Conservation (phyloP, 1,284 basidiomycete species). For the Leccinum pachyderme region DNA sequence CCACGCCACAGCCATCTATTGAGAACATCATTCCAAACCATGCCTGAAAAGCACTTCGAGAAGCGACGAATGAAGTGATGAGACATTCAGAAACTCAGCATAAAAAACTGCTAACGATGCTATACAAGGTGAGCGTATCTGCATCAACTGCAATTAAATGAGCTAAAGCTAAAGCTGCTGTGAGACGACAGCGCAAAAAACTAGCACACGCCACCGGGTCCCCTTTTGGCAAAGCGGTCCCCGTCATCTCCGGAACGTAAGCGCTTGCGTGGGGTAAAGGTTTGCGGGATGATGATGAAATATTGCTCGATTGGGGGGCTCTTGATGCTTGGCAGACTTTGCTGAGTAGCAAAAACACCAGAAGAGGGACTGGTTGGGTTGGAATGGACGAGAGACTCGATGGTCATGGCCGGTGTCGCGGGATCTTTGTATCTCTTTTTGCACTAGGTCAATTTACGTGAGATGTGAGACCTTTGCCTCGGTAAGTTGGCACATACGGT, state of each 20-base stretch:
- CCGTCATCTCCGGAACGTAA: conserved; percentile 29
- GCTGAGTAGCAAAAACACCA: conserved; percentile 13
- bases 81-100: conserved; percentile 5
- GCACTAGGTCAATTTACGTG: conserved; percentile 41
- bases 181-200: conserved; percentile 13
- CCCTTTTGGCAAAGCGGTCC: conserved; percentile 28
- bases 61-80: background rate
- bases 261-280: conserved; percentile 27
- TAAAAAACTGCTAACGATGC: conserved; percentile 31
- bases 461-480: conserved; percentile 3
- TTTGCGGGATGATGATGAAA: conserved; percentile 37
- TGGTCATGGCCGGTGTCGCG: conserved; percentile 45
- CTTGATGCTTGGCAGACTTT: conserved; percentile 18
- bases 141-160: background rate
- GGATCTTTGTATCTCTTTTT: conserved; percentile 46
- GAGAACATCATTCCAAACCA: background rate
- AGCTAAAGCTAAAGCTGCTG: conserved; percentile 5
- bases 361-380: conserved; percentile 55
- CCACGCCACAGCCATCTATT: background rate
- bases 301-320: conserved; percentile 42
- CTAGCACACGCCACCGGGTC: conserved; percentile 12
- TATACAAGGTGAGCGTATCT: conserved; percentile 22
- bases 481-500: conserved; percentile 46
- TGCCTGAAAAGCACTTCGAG: background rate
- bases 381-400: conserved; percentile 62